Evolutionary conservation across 805 yeast species (phyloP), one percentile per base, ranked within the genome.

Genomic region (Starmerella cellae): DNA sequence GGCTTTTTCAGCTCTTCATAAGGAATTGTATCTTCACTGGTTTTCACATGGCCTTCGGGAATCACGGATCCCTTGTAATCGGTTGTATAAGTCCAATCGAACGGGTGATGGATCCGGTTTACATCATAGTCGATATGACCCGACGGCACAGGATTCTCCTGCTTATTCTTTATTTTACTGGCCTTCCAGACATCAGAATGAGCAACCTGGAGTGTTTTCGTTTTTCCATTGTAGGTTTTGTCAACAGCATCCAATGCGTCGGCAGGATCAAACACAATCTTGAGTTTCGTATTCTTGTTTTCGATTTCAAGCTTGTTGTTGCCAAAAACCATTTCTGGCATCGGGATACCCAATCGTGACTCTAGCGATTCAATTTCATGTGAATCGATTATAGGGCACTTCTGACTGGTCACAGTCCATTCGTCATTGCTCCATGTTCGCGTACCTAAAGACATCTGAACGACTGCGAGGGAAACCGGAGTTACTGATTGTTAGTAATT

Each of bases 281-380:
- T 47, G 65, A 72, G 73, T 28, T 61, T 62, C 37, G 65, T 53
- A 10, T 45, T 46, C 20, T 49, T 49, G 46, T 72, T 69, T 39
- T 62, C 65, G 10, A 85, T 57, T 38, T 67, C 70, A 10, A 85
- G 75, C 43, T 62, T 61, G 56, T 82, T 87, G 51, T 82, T 75
- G 9, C 97, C 97, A 63, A 91, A 91, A 5, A 91, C 85, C 97
- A 91, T 91, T 59, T 91, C 99, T 0, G 99, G 99, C 34, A 88
- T 62, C 0, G 97, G 94, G 47, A 88, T 74, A 14, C 76, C 76
- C 41, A 79, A 69, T 4, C 71, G 72, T 13, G 53, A 59, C 46
- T 75, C 81, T 55, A 79, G 70, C 2, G 61, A 61, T 44, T 84
- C 95, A 43, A 88, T 71, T 55, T 85, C 95, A 1, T 60, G 66